Conservation (phyloP, 129 eudicot genomes). For the Flaveria linearis region DNA sequence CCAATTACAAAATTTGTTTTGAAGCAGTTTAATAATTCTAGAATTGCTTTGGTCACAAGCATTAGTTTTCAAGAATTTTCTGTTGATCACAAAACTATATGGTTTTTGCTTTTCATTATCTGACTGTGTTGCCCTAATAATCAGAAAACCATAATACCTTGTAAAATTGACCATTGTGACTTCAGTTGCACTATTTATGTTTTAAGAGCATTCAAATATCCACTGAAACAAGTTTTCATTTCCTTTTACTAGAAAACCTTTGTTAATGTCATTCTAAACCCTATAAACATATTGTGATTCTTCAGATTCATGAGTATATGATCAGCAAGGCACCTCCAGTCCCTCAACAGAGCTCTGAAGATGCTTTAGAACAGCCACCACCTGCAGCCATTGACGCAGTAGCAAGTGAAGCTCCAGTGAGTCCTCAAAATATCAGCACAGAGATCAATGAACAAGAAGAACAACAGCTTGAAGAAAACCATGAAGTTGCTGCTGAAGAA, state of each 20-base stretch:
- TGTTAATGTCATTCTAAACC: neutral
- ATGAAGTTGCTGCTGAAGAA: constrained; percentile 39
- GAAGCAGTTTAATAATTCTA: neutral
- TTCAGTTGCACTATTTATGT: neutral
- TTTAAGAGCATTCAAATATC: neutral
- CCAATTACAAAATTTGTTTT: neutral
- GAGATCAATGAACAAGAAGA: constrained; percentile 38
- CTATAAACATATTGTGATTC: constrained; percentile 7
- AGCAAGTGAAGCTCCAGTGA: constrained; percentile 38
- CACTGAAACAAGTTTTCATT: neutral
- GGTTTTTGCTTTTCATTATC: neutral
- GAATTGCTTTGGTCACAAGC: neutral
- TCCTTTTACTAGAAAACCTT: neutral
- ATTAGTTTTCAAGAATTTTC: neutral
- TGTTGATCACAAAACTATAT: neutral
- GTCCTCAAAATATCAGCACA: constrained; percentile 30
- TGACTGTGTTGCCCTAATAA: neutral
- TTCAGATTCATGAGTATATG: constrained; percentile 90
- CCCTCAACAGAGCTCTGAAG: constrained; percentile 45
- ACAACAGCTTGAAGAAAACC: constrained; percentile 47
- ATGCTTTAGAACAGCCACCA: constrained; percentile 26
- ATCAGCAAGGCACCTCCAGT: constrained; percentile 82
- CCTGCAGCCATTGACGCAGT: constrained; percentile 39
- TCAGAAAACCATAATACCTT: too few relatives aligned
- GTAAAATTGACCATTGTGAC: neutral